Evolutionary conservation across 768 basidiomycete genomes (phyloP).

Genomic region (Boletus sensibilis): DNA sequence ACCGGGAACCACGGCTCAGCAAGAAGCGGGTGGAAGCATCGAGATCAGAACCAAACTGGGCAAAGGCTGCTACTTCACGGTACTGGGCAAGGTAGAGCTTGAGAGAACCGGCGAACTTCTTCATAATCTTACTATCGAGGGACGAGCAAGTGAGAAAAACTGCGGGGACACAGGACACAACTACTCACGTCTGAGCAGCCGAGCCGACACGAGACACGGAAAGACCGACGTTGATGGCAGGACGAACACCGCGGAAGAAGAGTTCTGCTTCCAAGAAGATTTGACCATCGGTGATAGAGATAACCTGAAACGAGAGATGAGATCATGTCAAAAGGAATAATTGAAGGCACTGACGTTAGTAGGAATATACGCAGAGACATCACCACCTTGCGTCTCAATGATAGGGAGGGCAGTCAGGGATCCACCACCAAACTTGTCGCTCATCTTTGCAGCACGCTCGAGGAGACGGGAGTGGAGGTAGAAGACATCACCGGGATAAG

Average conservation of each 20-base stretch:
- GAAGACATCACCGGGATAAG: constrained; percentile 99
- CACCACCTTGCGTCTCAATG: constrained; percentile 99
- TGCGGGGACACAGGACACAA: neutral
- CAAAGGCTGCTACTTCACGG: constrained; percentile 99
- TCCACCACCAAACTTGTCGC: constrained; percentile 97
- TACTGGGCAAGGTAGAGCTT: constrained; percentile 99
- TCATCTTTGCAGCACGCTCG: constrained; percentile 99
- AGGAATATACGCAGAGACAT: constrained; percentile 99
- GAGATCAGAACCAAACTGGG: constrained; percentile 99
- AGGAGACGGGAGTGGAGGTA: constrained; percentile 99
- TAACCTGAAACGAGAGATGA: constrained; percentile 59
- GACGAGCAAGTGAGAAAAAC: neutral
- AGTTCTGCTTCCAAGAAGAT: constrained; percentile 99
- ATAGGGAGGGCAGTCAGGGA: constrained; percentile 98
- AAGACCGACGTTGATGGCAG: constrained; percentile 99
- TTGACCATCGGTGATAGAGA: constrained; percentile 99
- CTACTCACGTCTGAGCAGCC: constrained; percentile 94
- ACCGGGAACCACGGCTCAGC: constrained; percentile 94
- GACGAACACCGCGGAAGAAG: constrained; percentile 99
- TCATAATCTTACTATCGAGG: constrained; percentile 87
- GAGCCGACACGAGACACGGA: constrained; percentile 99
- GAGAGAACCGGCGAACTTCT: constrained; percentile 99
- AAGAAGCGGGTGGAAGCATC: constrained; percentile 99
- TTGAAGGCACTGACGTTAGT: constrained; percentile 61
- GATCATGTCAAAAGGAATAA: neutral